Percentiles rank a stretch among this genome's conserved stretches.
Evolutionary conservation across 768 basidiomycete species (phyloP).

Genomic region (Leccinellum rugosiceps): DNA sequence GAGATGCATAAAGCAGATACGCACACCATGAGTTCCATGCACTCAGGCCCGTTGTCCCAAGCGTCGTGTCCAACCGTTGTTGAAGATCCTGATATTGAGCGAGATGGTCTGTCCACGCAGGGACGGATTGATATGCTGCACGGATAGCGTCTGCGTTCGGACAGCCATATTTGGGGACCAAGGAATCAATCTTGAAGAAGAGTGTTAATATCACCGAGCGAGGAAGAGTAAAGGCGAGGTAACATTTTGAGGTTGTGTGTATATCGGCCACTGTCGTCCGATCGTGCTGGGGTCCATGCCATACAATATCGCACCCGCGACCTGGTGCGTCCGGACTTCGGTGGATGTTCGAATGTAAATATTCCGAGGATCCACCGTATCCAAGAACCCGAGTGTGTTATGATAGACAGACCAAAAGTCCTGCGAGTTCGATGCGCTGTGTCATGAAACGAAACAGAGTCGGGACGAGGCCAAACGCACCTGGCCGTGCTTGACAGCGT

Average conservation of each 20-base stretch:
- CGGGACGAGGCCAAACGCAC: slow-evolving; percentile 5
- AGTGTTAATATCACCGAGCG: background rate
- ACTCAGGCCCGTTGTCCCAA: slow-evolving; percentile 39
- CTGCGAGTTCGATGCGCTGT: slow-evolving; percentile 23
- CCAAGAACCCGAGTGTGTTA: slow-evolving; percentile 35
- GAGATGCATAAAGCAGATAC: slow-evolving; percentile 7
- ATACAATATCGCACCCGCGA: slow-evolving; percentile 41
- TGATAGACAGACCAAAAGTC: slow-evolving; percentile 48
- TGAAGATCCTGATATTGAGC: slow-evolving; percentile 35
- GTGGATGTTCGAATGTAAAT: slow-evolving; percentile 45
- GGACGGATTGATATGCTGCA: slow-evolving; percentile 40
- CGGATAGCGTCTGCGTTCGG: slow-evolving; percentile 40
- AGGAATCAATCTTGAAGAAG: slow-evolving; percentile 41
- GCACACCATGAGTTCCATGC: slow-evolving; percentile 49
- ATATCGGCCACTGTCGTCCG: slow-evolving; percentile 35
- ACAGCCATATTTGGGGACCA: slow-evolving; percentile 44
- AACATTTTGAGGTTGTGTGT: slow-evolving; percentile 41
- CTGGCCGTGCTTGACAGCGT: slow-evolving; percentile 42
- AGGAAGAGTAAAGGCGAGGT: slow-evolving; percentile 11
- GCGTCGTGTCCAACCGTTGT: slow-evolving; percentile 33
- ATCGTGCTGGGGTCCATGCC: slow-evolving; percentile 42
- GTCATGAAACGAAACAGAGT: background rate
- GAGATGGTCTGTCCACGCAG: slow-evolving; percentile 47
- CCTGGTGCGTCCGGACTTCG: slow-evolving; percentile 47
- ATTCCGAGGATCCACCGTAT: slow-evolving; percentile 32